Conservation (phyloP, 164 flowering plant species). For the Magnolia kwangsiensis region DNA sequence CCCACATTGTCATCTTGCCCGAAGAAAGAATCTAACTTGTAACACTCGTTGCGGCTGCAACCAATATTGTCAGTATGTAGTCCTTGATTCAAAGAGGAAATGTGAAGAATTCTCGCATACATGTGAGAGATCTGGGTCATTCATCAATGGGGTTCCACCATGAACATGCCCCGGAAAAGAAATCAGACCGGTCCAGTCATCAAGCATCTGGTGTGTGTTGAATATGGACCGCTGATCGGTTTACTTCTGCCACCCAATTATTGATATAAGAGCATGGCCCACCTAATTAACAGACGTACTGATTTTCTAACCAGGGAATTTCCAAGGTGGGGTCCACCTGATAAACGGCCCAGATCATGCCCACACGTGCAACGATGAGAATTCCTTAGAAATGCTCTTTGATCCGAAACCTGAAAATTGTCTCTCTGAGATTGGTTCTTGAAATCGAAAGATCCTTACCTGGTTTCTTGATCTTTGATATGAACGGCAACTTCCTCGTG, state of each 20-base stretch:
- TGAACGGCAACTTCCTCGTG: constrained; percentile 55
- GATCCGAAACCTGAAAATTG: background rate
- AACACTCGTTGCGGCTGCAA: constrained; percentile 77
- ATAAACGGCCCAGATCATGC: background rate
- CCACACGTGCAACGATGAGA: background rate
- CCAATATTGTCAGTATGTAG: background rate
- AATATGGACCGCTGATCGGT: too few species aligned
- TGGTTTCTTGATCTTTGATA: constrained; percentile 59
- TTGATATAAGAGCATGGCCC: too few species aligned
- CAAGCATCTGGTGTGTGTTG: too few species aligned
- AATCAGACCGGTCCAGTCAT: background rate
- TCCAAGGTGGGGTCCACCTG: too few species aligned
- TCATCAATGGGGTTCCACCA: background rate
- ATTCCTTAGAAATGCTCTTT: background rate
- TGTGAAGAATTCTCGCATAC: too few species aligned
- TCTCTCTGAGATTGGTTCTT: background rate
- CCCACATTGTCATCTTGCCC: constrained; percentile 41
- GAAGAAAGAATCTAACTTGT: constrained; percentile 70
- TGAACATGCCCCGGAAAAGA: background rate
- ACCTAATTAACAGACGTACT: too few species aligned
- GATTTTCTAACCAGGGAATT: too few species aligned
- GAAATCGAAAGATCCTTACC: constrained; percentile 24
- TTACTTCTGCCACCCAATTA: too few species aligned
- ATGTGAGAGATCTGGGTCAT: too few species aligned
- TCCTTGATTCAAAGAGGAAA: too few species aligned